Evolutionary conservation across 2,329 filamentous ascomycete genomes (phyloP).

Genomic region (Epichloe bromicola): DNA sequence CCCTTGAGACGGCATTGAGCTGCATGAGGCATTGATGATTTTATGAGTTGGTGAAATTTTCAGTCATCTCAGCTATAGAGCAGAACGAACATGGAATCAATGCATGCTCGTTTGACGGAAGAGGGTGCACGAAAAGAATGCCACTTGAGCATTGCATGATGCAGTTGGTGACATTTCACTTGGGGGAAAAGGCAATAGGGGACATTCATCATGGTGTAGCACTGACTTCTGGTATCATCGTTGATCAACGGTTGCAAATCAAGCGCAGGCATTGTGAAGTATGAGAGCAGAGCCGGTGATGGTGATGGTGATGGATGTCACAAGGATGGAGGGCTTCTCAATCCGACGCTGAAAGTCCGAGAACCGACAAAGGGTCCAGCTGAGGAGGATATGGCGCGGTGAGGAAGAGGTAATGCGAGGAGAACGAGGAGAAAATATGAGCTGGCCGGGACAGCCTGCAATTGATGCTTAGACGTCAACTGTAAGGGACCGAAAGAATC

Average conservation of each 20-base stretch:
- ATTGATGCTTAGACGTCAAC: background rate
- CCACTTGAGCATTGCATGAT: background rate
- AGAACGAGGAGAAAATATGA: background rate
- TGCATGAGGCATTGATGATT: background rate
- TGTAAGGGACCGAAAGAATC: background rate
- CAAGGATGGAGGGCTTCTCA: background rate
- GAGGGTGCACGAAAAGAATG: too few species aligned
- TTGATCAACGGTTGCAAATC: constrained; percentile 28
- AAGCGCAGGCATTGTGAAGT: constrained; percentile 26
- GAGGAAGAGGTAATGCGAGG: too few species aligned
- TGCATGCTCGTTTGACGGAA: too few species aligned
- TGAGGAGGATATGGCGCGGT: background rate
- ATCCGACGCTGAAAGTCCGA: background rate
- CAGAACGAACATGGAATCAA: too few species aligned
- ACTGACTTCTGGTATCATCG: constrained; percentile 33
- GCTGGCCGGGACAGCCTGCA: background rate
- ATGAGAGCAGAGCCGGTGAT: background rate
- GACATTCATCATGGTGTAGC: background rate
- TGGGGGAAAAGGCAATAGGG: background rate
- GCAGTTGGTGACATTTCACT: background rate
- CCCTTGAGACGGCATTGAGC: background rate
- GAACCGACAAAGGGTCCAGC: background rate
- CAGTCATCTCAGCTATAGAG: too few species aligned
- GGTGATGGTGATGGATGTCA: background rate
- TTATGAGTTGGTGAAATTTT: too few species aligned